Evolutionary conservation across 2,329 filamentous ascomycete species (phyloP), one percentile per base, ranked within the genome.

Genomic region (Paecilomyces sp.): DNA sequence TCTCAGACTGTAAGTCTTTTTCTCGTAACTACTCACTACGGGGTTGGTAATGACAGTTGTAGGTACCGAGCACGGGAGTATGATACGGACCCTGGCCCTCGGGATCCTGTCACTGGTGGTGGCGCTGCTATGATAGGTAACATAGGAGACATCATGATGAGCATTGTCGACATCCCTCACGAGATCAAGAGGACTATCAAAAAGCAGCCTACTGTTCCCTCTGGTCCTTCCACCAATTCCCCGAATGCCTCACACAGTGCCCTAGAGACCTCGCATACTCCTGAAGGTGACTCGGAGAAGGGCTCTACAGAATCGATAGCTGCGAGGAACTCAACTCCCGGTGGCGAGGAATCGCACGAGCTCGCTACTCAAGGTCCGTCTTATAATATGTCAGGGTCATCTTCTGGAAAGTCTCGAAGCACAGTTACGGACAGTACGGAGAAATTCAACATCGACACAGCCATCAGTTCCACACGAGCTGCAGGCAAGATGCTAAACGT

Each of bases 91-190:
- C 85, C 88, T 33, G 88, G 92, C 53, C 91, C 91, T 0, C 86
- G 84, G 67, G 91, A 94, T 64, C 91, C 91, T 0, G 84, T 95
- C 25, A 87, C 88, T 13, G 91, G 90, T 22, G 89, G 86, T 15
- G 87, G 91, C 0, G 85, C 86, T 53, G 90, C 92, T 0, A 76
- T 97, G 0, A 79, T 96, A n/a, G 89, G 89, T 5, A 93, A 92
- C n/a, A 80, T 94, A 54, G 87, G 88, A 28, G 88, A 84, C 47
- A 87, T 97, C 60, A 85, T 90, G 67, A 89, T 95, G 83, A 90
- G 91, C 1, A 82, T 96, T 50, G 90, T 90, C 0, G 91, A 96
- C 68, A 79, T 87, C 53, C 85, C 85, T 2, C 55, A 61, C 0
- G 77, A 80, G 51, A 28, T 53, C 51, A 53, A 30, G n/a, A 53